A percentile compares a stretch with the other conserved stretches of the same genome.
Evolutionary conservation across 257 asterid species (phyloP).

Genomic region (Catharanthus roseus): DNA sequence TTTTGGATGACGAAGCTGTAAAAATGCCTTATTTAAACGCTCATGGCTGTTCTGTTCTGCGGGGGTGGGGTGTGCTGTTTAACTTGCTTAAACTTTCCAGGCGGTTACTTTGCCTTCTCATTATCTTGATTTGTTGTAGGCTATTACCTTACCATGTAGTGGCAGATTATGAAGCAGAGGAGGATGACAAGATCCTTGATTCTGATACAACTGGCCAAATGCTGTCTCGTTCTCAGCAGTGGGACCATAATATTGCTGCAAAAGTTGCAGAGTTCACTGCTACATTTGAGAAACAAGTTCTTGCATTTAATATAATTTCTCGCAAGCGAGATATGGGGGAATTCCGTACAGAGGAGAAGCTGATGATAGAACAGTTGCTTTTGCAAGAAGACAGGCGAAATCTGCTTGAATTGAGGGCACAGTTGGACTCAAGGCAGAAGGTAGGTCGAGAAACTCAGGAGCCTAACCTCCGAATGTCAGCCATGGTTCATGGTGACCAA

Average conservation of each 20-base stretch:
- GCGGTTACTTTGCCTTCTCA: neutral
- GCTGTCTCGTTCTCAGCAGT: constrained; percentile 94
- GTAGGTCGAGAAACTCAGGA: constrained; percentile 57
- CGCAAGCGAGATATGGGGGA: constrained; percentile 84
- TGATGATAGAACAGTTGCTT: constrained; percentile 86
- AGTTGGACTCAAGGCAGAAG: constrained; percentile 61
- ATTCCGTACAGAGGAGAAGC: constrained; percentile 90
- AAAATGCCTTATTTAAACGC: no score
- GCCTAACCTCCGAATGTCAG: constrained; percentile 73
- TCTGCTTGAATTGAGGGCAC: constrained; percentile 52
- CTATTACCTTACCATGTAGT: constrained; percentile 95
- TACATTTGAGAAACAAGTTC: constrained; percentile 96
- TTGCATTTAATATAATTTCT: constrained; percentile 84
- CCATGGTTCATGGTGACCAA: constrained; percentile 60
- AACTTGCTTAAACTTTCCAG: neutral
- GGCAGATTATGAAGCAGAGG: constrained; percentile 99
- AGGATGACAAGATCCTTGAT: constrained; percentile 96
- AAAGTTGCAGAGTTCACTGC: constrained; percentile 96
- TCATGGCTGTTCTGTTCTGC: no score
- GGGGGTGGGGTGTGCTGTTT: no score
- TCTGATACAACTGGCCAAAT: constrained; percentile 80
- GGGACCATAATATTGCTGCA: constrained; percentile 95
- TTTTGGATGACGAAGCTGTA: neutral
- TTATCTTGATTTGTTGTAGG: constrained; percentile 37
- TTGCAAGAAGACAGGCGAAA: constrained; percentile 76